These are phyloP conservation scores for Plectosphaerella sp. DNA, from an alignment of 2,329 filamentous ascomycete genomes.

Conservation along the genomic window DNA sequence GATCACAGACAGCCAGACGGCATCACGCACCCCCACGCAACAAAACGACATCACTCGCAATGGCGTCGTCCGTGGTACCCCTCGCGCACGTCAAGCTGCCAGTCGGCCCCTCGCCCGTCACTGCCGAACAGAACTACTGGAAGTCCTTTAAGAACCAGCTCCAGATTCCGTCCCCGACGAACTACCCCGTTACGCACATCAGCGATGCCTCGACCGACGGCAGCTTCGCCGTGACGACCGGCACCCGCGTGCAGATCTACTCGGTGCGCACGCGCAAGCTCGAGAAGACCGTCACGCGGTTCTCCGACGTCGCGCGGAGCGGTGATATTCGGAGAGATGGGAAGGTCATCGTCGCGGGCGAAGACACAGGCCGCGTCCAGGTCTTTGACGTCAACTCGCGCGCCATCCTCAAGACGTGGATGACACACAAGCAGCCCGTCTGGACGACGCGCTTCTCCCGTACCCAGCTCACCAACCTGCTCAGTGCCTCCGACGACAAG, in stretches of 20 bases:
- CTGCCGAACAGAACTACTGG: conserved; percentile 95
- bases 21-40: background rate
- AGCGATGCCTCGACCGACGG: conserved; percentile 61
- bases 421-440: conserved; percentile 87
- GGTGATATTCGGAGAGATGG: conserved; percentile 88
- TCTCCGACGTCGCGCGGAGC: conserved; percentile 85
- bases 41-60: conserved; percentile 34
- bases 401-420: conserved; percentile 93
- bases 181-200: conserved; percentile 87
- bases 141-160: conserved; percentile 89
- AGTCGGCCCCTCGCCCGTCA: conserved; percentile 74
- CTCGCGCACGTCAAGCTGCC: conserved; percentile 79
- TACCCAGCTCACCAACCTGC: conserved; percentile 75
- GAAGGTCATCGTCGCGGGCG: conserved; percentile 82
- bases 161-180: conserved; percentile 84
- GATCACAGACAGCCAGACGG: no score
- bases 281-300: conserved; percentile 89
- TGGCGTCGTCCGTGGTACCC: conserved; percentile 83
- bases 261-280: conserved; percentile 88
- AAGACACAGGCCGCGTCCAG: conserved; percentile 88
- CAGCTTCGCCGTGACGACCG: conserved; percentile 90
- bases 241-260: conserved; percentile 89
- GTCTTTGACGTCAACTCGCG: conserved; percentile 88
- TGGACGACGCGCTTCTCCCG: conserved; percentile 93
- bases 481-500: conserved; percentile 88